Evolutionary conservation across 139 green algal species (phyloP), one percentile per base, ranked within the genome.

Genomic region (Chlamydomonas asymmetrica): DNA sequence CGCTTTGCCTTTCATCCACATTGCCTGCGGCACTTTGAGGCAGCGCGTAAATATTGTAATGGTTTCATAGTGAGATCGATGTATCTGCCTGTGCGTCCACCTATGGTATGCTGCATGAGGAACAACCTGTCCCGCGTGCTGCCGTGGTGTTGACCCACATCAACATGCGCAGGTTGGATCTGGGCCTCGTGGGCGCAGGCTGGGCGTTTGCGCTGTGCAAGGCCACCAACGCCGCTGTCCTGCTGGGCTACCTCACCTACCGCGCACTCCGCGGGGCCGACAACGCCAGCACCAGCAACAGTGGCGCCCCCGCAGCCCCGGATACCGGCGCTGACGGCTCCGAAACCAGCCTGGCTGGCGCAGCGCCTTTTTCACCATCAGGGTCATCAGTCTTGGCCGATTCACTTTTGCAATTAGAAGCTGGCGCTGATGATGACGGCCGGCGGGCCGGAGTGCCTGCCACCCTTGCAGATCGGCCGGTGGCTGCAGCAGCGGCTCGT

Each of bases 181-280:
- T 79, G 73, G 89, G 89, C 16, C 62, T 94, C 25, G 73, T 85
- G 35, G 89, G 89, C 20, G 89, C 89, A 7, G 89, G 82, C 16
- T 45, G 84, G 31, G 89, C 89, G 0, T 82, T 85, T 43, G 67
- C 82, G 16, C 25, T 73, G 16, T 83, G 71, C 45, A 82, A 91
- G 71, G 25, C 45, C 10, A 48, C 45, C 35, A 81, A 81, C 60
- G 75, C 75, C 5, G 23, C 31, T 34, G 43, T 81, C 45, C 66
- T 81, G 41, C 35, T 81, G 20, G 75, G 66, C 20, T 75, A 35
- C 34, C 16, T 80, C 32, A 32, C 25, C 1, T 75, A 66, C 66
- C 34, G 68, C 27, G 31, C 27, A n/a, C 1, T 52, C 35, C 29
- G 54, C 13, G 0, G 37, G 45, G 32, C n/a, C n/a, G n/a, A n/a